Conservation (phyloP, 805 yeast genomes). For the Candida morakotiae region DNA sequence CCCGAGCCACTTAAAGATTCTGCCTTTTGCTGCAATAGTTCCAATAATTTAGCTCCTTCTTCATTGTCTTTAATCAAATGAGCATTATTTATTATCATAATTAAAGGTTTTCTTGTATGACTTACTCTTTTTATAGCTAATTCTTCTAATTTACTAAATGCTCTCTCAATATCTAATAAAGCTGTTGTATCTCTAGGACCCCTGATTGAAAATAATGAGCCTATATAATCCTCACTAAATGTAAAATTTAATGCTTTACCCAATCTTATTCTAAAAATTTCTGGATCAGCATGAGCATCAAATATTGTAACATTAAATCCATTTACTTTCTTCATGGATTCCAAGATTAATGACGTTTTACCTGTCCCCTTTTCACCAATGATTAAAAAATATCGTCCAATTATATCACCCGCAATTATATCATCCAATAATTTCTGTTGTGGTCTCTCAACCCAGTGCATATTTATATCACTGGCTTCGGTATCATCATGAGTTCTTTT, state of each 20-base stretch:
- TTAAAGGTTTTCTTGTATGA: slow-evolving; percentile 49
- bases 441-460: slow-evolving; percentile 62
- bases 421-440: slow-evolving; percentile 64
- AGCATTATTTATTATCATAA: slow-evolving; percentile 67
- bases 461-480: slow-evolving; percentile 20
- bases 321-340: slow-evolving; percentile 59
- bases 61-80: slow-evolving; percentile 74
- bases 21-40: slow-evolving; percentile 78
- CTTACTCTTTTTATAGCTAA: slow-evolving; percentile 54
- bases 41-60: slow-evolving; percentile 67
- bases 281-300: slow-evolving; percentile 86
- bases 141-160: slow-evolving; percentile 70
- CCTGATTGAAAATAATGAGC: slow-evolving; percentile 71
- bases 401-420: slow-evolving; percentile 57
- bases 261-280: slow-evolving; percentile 68
- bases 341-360: slow-evolving; percentile 69
- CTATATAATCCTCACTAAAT: slow-evolving; percentile 78
- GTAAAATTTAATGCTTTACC: slow-evolving; percentile 74
- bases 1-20: slow-evolving; percentile 74
- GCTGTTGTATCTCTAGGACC: slow-evolving; percentile 89
- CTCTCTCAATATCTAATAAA: slow-evolving; percentile 74
- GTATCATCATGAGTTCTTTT: slow-evolving; percentile 28
- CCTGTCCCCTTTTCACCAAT: slow-evolving; percentile 90
- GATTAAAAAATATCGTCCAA: slow-evolving; percentile 66
- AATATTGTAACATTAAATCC: slow-evolving; percentile 65